Evolutionary conservation across 1,284 basidiomycete genomes (phyloP), one percentile per base, ranked within the genome.

Genomic region (Ceratobasidium sp.): DNA sequence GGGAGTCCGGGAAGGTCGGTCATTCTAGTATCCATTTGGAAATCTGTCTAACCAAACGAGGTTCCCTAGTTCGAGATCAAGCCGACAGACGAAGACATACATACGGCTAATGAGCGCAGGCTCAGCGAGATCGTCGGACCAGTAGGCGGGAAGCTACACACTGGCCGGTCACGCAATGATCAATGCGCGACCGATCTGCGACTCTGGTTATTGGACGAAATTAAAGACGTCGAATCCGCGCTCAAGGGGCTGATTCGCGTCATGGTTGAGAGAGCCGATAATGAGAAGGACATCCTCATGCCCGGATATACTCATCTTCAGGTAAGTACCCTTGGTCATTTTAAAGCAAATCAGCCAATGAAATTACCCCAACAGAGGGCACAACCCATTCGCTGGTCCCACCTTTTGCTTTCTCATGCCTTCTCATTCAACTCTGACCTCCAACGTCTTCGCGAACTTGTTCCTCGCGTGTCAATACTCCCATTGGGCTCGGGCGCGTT

Each of bases 151-250:
- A 97, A 96, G 78, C 82, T 98, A 47, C 96, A 99, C 78, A 99
- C 97, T 0, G 97, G 96, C 42, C 87, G 96, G 69, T 95, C 92
- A 70, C 85, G 96, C 66, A 99, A 99, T 78, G 96, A 99, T 77
- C 96, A 99, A 79, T 95, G 98, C 71, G 95, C 95, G 4, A 99
- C 96, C 2, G 96, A 99, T 77, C 92, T 98, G 90, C 88, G 96
- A 19, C 79, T 99, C 19, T 99, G 96, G 96, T 83, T 99, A 36
- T 82, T 98, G 39, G 87, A 91, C 56, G 86, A 96, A 77, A 87
- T 91, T 29, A 79, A 81, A 49, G 83, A 85, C 42, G 84, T 96
- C 70, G 86, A 90, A 75, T 77, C 79, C n/a, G 86, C 87, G 71
- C 80, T 98, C 56, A 87, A 87, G 74, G 89, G 84, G 21, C 83